Evolutionary conservation across 1,284 basidiomycete genomes (phyloP), one percentile per base, ranked within the genome.

Genomic region (Marasmius tenuissimus): DNA sequence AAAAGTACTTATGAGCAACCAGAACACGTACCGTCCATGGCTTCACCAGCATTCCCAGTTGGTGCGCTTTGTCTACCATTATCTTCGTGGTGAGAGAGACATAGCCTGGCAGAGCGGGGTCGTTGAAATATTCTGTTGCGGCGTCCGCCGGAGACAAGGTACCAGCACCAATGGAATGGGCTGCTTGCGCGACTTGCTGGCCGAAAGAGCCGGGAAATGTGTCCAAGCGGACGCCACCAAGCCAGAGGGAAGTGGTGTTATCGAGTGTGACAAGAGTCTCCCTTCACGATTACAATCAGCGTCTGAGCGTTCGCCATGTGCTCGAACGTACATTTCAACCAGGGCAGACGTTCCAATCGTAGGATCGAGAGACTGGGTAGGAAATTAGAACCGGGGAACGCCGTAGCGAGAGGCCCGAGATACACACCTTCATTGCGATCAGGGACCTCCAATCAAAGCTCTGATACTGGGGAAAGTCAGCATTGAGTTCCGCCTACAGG

Each of bases 371-470:
- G 74, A 72, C 77, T 83, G 68, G 47, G 34, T 42, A 65, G 33
- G 57, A 42, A 55, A 61, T 45, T 48, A 39, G 45, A 40, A 40
- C 33, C 34, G 22, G 22, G 18, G 49, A 47, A 51, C 22, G 39
- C 50, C 42, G 42, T 59, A 54, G 58, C 58, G 20, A 59, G 14
- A n/a, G 12, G 27, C 27, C 27, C 27, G 33, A 4, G 20, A 35
- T 12, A 57, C 62, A 27, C 65, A 84, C 85, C 80, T 88, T 89
- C 87, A 91, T 91, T 27, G 75, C 81, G 60, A 86, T 70, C n/a
- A 91, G 67, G 14, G 87, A 86, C 64, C 89, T 79, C 89, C 89
- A 91, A 68, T 91, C 88, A 66, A 91, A 90, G 68, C 88, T 90
- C 75, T 91, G 87, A 67, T 85, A 90, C 87, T 91, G 65, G 3